Percentiles rank a stretch among this genome's conserved stretches.
These are phyloP conservation scores for Ophiocordyceps robertsii DNA, from an alignment of 2,329 filamentous ascomycete genomes.

Conservation along the genomic window DNA sequence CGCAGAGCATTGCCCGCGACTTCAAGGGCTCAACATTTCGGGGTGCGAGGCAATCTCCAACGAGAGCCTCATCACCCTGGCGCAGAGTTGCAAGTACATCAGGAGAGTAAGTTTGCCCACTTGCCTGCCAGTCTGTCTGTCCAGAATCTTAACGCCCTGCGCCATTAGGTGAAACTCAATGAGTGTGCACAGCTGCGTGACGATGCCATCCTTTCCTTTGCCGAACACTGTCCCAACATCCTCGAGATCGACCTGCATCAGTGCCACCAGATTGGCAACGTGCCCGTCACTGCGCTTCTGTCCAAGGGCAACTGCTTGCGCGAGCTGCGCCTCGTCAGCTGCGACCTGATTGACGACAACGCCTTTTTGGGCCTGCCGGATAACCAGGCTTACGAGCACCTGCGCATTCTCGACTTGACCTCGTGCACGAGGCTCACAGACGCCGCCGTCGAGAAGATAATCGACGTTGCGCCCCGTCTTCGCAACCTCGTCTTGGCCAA, in stretches of 20 bases:
- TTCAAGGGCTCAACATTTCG: constrained; percentile 90
- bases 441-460: constrained; percentile 75
- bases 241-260: constrained; percentile 93
- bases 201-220: constrained; percentile 70
- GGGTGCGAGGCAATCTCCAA: constrained; percentile 76
- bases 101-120: constrained; percentile 54
- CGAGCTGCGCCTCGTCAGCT: constrained; percentile 77
- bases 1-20: constrained; percentile 65
- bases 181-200: constrained; percentile 79
- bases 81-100: constrained; percentile 70
- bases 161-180: constrained; percentile 72
- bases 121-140: neutral
- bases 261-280: constrained; percentile 68
- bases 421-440: constrained; percentile 78
- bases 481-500: constrained; percentile 91
- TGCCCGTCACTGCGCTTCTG: constrained; percentile 70
- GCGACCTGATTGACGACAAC: constrained; percentile 70
- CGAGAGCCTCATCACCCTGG: constrained; percentile 68
- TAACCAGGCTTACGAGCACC: constrained; percentile 62
- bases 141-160: neutral
- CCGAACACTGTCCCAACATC: constrained; percentile 77
- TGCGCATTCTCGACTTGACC: constrained; percentile 88
- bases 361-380: constrained; percentile 71
- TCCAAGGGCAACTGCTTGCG: constrained; percentile 70
- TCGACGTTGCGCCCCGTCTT: constrained; percentile 71